Evolutionary conservation across 2,329 filamentous ascomycete species (phyloP).

Genomic region (Epichloe sp.): DNA sequence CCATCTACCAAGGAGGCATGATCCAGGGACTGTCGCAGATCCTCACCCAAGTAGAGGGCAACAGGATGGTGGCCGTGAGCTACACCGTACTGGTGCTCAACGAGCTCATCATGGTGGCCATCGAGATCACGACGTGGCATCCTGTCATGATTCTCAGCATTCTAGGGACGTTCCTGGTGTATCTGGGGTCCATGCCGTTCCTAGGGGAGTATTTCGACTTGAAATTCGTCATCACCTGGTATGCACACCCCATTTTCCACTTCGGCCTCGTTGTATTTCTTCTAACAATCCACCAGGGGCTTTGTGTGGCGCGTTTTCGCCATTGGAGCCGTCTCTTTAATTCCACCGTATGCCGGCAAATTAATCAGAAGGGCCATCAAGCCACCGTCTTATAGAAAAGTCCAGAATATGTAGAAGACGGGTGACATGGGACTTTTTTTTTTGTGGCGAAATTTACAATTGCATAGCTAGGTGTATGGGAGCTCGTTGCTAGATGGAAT

Average conservation of each 20-base stretch:
- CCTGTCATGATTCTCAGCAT: slow-evolving; percentile 79
- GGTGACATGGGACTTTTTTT: slow-evolving; percentile 4
- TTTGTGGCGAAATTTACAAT: not conserved
- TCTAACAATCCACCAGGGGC: slow-evolving; percentile 36
- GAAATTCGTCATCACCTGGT: slow-evolving; percentile 58
- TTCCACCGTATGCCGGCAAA: slow-evolving; percentile 82
- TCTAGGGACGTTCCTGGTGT: slow-evolving; percentile 70
- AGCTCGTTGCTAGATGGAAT: not conserved
- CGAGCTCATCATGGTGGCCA: slow-evolving; percentile 92
- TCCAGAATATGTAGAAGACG: slow-evolving; percentile 48
- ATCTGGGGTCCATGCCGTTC: slow-evolving; percentile 72
- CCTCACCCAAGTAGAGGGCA: slow-evolving; percentile 62
- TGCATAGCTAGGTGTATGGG: not conserved
- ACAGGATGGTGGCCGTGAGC: slow-evolving; percentile 73
- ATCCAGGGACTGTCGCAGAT: slow-evolving; percentile 93
- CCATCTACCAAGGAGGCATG: slow-evolving; percentile 86
- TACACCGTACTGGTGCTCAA: slow-evolving; percentile 90
- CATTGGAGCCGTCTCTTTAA: slow-evolving; percentile 65
- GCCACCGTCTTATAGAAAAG: slow-evolving; percentile 90
- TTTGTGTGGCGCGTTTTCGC: slow-evolving; percentile 83
- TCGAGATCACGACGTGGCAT: slow-evolving; percentile 96
- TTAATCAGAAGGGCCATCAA: slow-evolving; percentile 72
- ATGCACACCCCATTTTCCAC: slow-evolving; percentile 15
- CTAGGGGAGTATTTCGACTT: slow-evolving; percentile 83
- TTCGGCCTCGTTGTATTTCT: not conserved